Base-by-base conservation (phyloP, 2,329 filamentous ascomycete genomes). In the Dryadomyces quercivorus region DNA sequence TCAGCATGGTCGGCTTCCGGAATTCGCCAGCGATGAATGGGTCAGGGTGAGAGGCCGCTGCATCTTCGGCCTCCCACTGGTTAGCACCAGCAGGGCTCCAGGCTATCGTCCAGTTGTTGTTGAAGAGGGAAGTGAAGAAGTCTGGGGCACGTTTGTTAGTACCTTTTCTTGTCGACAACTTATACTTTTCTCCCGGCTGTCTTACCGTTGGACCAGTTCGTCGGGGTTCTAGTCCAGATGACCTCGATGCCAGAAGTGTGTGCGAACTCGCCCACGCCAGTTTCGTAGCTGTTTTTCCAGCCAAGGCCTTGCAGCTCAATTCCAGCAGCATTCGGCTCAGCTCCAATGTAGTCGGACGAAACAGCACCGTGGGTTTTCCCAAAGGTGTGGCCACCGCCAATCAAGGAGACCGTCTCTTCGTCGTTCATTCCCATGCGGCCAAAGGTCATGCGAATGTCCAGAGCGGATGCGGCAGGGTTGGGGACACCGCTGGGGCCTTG, bases 371-470 rank as follows among this genome's bases (percentile, higher is more conserved):
- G 86, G 0, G 85, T 88, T 78, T 91, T 91, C 63, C 86, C 86
- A 61, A 91, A 88, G 20, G 81, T 76, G 74, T 91, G 86, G 44
- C 86, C 86, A 64, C 86, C 86, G 36, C 82, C 83, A 65, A 91
- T 90, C 47, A 91, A 72, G 13, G 86, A 85, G 53, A 87, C 86
- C 0, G 86, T 91, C 74, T 91, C 86, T 69, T 87, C 82, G 65
- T 90, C 85, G 65, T 87, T 81, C 86, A 91, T 90, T 58, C 82
- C 86, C 86, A 91, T 90, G 66, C 85, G 85, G 59, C 75, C 75
- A 61, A 90, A 91, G n/a, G 86, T 88, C 56, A 74, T 76, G 59
- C 85, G 85, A 64, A 90, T 90, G 62, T 91, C 86, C 55, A 75
- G 70, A 44, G 81, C 86, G 1, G 86, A 77, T 15, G 82, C 82